These are phyloP conservation scores for Solanum hybrid DNA, from an alignment of 305 asterid genomes.

Conservation along the genomic window DNA sequence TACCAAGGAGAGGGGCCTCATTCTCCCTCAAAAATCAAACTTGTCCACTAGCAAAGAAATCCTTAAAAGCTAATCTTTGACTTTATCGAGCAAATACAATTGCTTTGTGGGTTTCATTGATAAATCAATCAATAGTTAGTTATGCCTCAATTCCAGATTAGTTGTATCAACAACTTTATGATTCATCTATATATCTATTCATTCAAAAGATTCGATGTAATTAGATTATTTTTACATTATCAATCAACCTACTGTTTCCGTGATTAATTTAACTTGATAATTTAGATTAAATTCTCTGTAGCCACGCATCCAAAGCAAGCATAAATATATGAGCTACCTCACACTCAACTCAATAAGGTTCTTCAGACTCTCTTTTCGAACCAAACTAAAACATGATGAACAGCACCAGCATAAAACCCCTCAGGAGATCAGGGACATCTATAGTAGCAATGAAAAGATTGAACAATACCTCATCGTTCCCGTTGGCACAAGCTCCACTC, in stretches of 20 bases:
- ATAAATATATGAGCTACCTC: conserved; percentile 2
- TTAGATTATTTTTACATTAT: not conserved
- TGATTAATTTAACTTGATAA: not conserved
- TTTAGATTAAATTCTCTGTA: not conserved
- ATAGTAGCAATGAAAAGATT: not conserved
- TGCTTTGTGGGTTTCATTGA: not conserved
- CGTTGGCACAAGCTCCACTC: not conserved
- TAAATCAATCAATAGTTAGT: not conserved
- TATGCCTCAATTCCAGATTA: not conserved
- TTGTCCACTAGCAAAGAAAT: conserved; percentile 2
- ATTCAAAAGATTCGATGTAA: not conserved
- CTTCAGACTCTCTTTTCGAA: not conserved
- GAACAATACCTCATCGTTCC: not conserved
- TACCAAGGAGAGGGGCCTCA: not conserved
- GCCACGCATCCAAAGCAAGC: not conserved
- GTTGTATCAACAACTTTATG: not conserved
- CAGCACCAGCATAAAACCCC: not conserved
- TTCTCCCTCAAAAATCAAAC: conserved; percentile 3
- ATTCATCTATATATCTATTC: conserved; percentile 1
- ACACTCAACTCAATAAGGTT: not conserved
- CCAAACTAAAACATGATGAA: not conserved
- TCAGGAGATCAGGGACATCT: conserved; percentile 1
- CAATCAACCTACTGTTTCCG: not conserved
- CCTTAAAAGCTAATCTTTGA: conserved; percentile 1
- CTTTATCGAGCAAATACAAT: not conserved